phyloP scores from a whole-genome alignment of 306 rosid genomes.

The Sindora glabra region DNA sequence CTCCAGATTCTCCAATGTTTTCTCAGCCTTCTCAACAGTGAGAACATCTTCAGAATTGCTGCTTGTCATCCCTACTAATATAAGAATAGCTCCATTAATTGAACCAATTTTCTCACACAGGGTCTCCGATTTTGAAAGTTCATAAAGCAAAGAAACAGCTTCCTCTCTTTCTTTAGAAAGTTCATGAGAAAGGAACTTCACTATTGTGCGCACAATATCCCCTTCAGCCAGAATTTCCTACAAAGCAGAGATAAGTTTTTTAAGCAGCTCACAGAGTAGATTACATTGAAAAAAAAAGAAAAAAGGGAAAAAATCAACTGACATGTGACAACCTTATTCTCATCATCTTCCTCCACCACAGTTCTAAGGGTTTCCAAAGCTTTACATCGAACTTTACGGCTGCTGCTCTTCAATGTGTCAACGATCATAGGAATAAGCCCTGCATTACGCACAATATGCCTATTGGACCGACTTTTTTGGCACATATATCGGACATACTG shows the following conservation, averaged over 20 bases:
- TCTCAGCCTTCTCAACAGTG: slow-evolving; percentile 71
- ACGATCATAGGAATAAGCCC: slow-evolving; percentile 85
- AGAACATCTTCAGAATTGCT: slow-evolving; percentile 78
- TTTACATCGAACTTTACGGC: slow-evolving; percentile 70
- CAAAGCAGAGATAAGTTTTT: slow-evolving; percentile 28
- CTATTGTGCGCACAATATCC: slow-evolving; percentile 77
- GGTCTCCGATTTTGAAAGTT: slow-evolving; percentile 80
- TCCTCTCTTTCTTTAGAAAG: slow-evolving; percentile 86
- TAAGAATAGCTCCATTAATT: slow-evolving; percentile 84
- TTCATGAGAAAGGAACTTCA: slow-evolving; percentile 73
- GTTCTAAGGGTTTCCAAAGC: slow-evolving; percentile 77
- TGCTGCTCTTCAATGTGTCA: slow-evolving; percentile 77
- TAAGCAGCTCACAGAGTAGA: slow-evolving; percentile 15
- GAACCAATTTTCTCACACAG: slow-evolving; percentile 92
- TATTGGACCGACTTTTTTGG: slow-evolving; percentile 57
- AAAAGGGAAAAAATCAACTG: slow-evolving; percentile 25
- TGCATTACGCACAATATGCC: slow-evolving; percentile 53
- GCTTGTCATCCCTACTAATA: slow-evolving; percentile 92
- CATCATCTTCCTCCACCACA: slow-evolving; percentile 74
- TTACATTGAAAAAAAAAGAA: neutral
- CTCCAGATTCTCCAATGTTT: slow-evolving; percentile 78
- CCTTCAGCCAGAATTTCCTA: slow-evolving; percentile 88
- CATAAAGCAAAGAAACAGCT: slow-evolving; percentile 87
- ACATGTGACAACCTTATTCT: slow-evolving; percentile 68
- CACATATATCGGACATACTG: slow-evolving; percentile 63